A percentile compares a stretch with the other conserved stretches of the same genome.
phyloP scores from a whole-genome alignment of 2,329 filamentous ascomycete species.

The Chaetomiaceae sp. region DNA sequence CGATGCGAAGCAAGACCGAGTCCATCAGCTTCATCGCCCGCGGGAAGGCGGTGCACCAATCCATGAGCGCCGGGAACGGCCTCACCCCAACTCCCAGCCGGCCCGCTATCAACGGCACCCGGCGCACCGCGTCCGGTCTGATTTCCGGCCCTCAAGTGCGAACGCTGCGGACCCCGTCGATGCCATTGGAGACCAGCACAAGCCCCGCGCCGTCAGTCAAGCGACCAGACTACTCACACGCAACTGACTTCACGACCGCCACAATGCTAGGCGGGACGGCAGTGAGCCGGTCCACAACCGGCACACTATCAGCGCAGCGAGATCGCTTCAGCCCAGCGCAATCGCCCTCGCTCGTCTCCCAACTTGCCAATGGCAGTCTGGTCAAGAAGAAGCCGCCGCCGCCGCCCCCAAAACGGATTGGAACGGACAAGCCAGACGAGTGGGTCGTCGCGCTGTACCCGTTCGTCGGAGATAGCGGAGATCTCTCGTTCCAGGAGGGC shows the following conservation, averaged over 20 bases:
- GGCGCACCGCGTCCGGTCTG: conserved; percentile 41
- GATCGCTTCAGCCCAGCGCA: conserved; percentile 9
- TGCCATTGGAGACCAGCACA: conserved; percentile 20
- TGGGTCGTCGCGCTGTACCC: conserved; percentile 71
- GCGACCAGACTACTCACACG: conserved; percentile 33
- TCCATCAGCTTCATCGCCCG: conserved; percentile 57
- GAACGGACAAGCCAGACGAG: conserved; percentile 44
- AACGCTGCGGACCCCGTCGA: conserved; percentile 32
- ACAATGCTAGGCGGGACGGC: conserved; percentile 36
- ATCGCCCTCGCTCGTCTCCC: conserved; percentile 4
- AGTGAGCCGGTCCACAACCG: conserved; percentile 25
- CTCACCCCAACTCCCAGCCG: neutral
- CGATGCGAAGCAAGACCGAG: conserved; percentile 63
- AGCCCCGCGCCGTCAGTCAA: conserved; percentile 28
- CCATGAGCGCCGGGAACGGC: conserved; percentile 34
- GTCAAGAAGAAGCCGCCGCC: conserved; percentile 70
- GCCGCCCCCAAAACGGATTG: conserved; percentile 60
- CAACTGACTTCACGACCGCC: conserved; percentile 43
- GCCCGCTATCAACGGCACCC: conserved; percentile 32
- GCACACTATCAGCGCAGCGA: neutral
- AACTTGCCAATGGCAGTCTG: neutral
- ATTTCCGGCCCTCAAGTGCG: conserved; percentile 34
- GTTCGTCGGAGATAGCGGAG: conserved; percentile 63
- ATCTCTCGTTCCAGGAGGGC: conserved; percentile 70
- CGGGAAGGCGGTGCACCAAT: conserved; percentile 59